These are phyloP conservation scores for Arabidopsis lyrata DNA, from an alignment of 441 rosid genomes.

Conservation along the genomic window DNA sequence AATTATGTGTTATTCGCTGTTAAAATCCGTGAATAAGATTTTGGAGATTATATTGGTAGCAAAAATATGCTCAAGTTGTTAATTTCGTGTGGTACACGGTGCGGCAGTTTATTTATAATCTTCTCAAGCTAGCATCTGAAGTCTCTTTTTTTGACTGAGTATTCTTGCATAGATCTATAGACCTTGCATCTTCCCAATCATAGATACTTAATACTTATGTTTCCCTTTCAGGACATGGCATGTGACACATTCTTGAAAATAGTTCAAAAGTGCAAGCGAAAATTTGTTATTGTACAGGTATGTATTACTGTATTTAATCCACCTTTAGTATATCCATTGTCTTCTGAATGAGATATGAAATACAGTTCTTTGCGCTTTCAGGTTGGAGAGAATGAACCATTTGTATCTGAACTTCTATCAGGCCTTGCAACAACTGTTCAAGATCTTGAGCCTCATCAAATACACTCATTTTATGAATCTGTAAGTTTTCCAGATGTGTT, in stretches of 20 bases:
- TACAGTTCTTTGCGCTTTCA: slow-evolving; percentile 47
- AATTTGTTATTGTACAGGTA: slow-evolving; percentile 97
- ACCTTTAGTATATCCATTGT: slow-evolving; percentile 22
- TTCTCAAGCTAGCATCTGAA: slow-evolving; percentile 13
- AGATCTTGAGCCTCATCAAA: slow-evolving; percentile 99
- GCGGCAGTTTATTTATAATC: slow-evolving; percentile 13
- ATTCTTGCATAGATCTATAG: background rate
- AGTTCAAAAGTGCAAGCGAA: slow-evolving; percentile 99
- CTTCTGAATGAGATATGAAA: slow-evolving; percentile 18
- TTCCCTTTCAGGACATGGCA: slow-evolving; percentile 91
- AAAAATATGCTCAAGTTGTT: slow-evolving; percentile 10
- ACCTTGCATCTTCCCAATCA: background rate
- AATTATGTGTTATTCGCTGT: background rate
- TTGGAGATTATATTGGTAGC: slow-evolving; percentile 8
- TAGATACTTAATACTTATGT: slow-evolving; percentile 19
- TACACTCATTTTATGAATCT: slow-evolving; percentile 98
- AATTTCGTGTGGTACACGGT: background rate
- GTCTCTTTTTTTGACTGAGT: slow-evolving; percentile 1
- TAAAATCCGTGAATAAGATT: background rate
- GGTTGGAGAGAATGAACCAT: slow-evolving; percentile 99
- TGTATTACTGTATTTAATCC: slow-evolving; percentile 29
- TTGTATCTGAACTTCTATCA: slow-evolving; percentile 96
- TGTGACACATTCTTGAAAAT: slow-evolving; percentile 99
- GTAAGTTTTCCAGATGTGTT: slow-evolving; percentile 52
- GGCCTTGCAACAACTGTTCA: slow-evolving; percentile 93